Conservation (phyloP, 352 stramenopile species). For the Globisporangium echinulatum region DNA sequence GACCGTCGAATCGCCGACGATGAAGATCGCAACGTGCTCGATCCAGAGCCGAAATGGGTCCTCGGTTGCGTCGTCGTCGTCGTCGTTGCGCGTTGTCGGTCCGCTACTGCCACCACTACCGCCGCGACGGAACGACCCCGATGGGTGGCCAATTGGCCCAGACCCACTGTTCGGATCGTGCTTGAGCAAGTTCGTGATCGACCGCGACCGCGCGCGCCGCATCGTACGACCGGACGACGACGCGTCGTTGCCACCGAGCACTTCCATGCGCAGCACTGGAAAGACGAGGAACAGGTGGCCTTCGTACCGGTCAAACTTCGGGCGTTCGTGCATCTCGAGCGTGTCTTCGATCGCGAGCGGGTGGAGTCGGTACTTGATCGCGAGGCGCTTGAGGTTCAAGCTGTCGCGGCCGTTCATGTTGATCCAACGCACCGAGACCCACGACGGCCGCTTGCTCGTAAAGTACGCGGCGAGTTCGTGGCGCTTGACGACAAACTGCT, state of each 20-base stretch:
- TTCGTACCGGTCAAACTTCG: conserved; percentile 84
- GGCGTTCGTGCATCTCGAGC: conserved; percentile 80
- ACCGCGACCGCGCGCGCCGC: conserved; percentile 33
- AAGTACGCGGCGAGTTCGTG: conserved; percentile 64
- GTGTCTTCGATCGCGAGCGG: conserved; percentile 82
- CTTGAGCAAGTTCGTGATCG: conserved; percentile 35
- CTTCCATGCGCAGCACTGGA: conserved; percentile 68
- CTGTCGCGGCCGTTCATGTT: conserved; percentile 78
- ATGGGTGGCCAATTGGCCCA: too few relatives aligned
- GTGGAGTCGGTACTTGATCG: conserved; percentile 86
- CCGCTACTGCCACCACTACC: background rate
- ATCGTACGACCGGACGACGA: conserved; percentile 16
- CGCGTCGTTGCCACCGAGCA: conserved; percentile 26
- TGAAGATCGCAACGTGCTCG: conserved; percentile 79
- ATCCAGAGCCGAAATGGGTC: conserved; percentile 74
- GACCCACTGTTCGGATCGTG: conserved; percentile 16
- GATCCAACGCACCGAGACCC: conserved; percentile 85
- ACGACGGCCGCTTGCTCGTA: conserved; percentile 58
- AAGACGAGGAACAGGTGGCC: conserved; percentile 83
- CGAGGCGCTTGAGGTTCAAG: conserved; percentile 77
- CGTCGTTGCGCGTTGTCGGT: background rate
- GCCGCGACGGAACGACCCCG: conserved; percentile 4
- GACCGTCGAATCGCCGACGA: conserved; percentile 75
- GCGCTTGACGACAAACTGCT: conserved; percentile 56
- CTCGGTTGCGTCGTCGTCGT: conserved; percentile 30